Evolutionary conservation across 331 rosid species (phyloP).

Genomic region (Malus hybrid): DNA sequence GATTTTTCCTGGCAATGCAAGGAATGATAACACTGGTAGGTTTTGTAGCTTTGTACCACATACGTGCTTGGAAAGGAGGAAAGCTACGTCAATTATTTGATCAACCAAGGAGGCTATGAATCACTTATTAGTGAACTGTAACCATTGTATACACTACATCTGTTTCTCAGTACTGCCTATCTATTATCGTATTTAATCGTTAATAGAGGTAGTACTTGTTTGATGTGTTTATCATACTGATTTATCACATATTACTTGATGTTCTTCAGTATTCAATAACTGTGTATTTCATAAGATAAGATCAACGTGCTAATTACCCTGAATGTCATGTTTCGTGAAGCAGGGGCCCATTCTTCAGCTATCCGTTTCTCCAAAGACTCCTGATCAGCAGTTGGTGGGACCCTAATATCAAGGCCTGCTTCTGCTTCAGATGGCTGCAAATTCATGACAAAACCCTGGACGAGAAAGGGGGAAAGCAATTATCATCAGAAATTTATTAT

Average conservation of each 20-base stretch:
- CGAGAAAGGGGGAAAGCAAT: conserved; percentile 11
- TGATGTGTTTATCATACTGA: neutral
- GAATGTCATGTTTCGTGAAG: conserved; percentile 78
- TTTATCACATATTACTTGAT: neutral
- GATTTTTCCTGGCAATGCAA: neutral
- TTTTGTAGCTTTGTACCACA: neutral
- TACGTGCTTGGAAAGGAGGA: neutral
- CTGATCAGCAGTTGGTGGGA: conserved; percentile 69
- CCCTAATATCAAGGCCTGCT: conserved; percentile 83
- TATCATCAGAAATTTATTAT: neutral
- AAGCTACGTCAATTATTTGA: neutral
- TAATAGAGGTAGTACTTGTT: neutral
- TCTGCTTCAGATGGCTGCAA: conserved; percentile 97
- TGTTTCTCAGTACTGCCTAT: neutral
- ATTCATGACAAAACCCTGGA: conserved; percentile 93
- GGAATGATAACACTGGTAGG: neutral
- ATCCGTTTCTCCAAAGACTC: conserved; percentile 68
- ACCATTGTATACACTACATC: neutral
- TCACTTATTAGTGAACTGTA: neutral
- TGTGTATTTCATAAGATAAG: neutral
- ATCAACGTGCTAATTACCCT: conserved; percentile 28
- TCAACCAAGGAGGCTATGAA: neutral
- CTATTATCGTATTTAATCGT: neutral
- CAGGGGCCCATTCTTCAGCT: conserved; percentile 93
- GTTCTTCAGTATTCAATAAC: neutral